Percentiles rank a stretch among this genome's conserved stretches.
Conservation (phyloP, 768 basidiomycete genomes). For the Pisolithus orientalis region DNA sequence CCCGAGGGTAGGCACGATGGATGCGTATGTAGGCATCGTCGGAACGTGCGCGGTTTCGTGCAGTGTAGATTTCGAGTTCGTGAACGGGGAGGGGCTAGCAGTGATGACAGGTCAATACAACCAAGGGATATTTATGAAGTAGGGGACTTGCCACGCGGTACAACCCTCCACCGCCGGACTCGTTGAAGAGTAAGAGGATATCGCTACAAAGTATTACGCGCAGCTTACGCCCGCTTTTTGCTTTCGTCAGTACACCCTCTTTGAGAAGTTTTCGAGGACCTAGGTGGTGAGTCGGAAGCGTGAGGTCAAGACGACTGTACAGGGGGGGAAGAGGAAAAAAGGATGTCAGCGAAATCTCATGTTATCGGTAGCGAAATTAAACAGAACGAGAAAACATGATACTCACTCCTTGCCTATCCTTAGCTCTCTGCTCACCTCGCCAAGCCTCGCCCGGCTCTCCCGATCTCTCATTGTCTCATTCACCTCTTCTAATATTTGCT, state of each 20-base stretch:
- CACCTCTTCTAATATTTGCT: slow-evolving; percentile 69
- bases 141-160: slow-evolving; percentile 70
- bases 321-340: background rate
- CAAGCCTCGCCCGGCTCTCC: slow-evolving; percentile 42
- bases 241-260: slow-evolving; percentile 73
- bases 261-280: slow-evolving; percentile 75
- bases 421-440: slow-evolving; percentile 57
- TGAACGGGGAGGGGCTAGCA: slow-evolving; percentile 68
- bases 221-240: slow-evolving; percentile 35
- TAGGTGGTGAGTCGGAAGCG: slow-evolving; percentile 79
- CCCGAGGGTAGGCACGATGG: slow-evolving; percentile 60
- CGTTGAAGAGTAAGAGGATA: too few relatives aligned
- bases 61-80: slow-evolving; percentile 54
- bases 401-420: slow-evolving; percentile 79
- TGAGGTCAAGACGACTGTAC: slow-evolving; percentile 74
- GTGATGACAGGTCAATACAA: background rate
- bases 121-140: background rate
- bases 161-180: slow-evolving; percentile 21
- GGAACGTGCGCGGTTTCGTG: slow-evolving; percentile 25
- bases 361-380: too few relatives aligned
- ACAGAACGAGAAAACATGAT: slow-evolving; percentile 6
- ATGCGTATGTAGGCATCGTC: slow-evolving; percentile 49
- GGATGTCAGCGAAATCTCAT: too few relatives aligned
- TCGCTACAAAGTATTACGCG: too few relatives aligned
- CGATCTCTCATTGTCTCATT: slow-evolving; percentile 86